These are phyloP conservation scores for Suhomyces wounanorum DNA, from an alignment of 1,139 yeast species.

Conservation along the genomic window DNA sequence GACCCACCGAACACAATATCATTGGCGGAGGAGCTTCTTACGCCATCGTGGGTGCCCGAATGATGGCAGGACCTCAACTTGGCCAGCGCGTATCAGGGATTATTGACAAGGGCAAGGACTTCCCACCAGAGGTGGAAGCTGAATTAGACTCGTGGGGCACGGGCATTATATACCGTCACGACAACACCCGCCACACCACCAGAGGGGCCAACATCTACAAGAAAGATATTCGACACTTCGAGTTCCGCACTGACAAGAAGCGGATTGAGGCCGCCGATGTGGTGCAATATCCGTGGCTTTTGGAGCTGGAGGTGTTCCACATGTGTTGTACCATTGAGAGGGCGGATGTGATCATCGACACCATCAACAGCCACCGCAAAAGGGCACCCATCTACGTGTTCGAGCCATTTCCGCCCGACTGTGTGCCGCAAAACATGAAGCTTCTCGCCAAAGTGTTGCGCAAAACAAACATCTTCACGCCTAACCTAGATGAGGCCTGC, in stretches of 20 bases:
- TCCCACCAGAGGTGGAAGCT: conserved; percentile 52
- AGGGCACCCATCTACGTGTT: conserved; percentile 54
- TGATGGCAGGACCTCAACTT: conserved; percentile 41
- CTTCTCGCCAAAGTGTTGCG: conserved; percentile 45
- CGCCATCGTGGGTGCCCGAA: conserved; percentile 75
- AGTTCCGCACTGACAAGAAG: conserved; percentile 56
- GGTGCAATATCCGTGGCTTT: conserved; percentile 33
- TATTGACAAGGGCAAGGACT: conserved; percentile 78
- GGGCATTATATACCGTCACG: conserved; percentile 56
- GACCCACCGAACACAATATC: conserved; percentile 51
- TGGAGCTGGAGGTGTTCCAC: conserved; percentile 57
- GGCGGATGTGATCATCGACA: conserved; percentile 47
- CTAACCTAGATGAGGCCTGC: conserved; percentile 84
- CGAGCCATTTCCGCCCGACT: conserved; percentile 87
- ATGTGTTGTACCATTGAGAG: conserved; percentile 73
- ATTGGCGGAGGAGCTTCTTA: conserved; percentile 92
- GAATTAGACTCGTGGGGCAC: conserved; percentile 63
- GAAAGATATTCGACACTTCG: conserved; percentile 55
- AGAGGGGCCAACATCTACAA: conserved; percentile 79
- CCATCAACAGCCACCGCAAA: conserved; percentile 23
- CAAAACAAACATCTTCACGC: conserved; percentile 65
- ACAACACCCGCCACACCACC: conserved; percentile 61
- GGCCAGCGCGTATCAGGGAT: conserved; percentile 60
- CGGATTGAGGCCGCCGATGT: conserved; percentile 67
- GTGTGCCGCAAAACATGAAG: conserved; percentile 51